Percentiles rank a stretch among this genome's conserved stretches.
Conservation (phyloP, 768 basidiomycete genomes). For the Suillus subaureus region DNA sequence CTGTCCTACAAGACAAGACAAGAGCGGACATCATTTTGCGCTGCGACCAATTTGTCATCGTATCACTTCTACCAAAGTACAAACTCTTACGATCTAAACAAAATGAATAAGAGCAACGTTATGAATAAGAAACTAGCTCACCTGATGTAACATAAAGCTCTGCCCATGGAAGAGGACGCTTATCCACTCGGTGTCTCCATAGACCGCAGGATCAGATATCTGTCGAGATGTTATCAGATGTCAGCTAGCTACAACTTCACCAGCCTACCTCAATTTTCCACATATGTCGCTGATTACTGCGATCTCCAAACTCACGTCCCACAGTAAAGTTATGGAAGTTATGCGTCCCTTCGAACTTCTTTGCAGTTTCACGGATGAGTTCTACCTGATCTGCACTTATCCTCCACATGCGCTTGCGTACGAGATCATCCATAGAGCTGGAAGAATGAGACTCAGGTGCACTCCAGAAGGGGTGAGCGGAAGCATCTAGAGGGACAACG, state of each 20-base stretch:
- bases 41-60: slow-evolving; percentile 42
- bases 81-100: slow-evolving; percentile 32
- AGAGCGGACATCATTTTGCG: slow-evolving; percentile 95
- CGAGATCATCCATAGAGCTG: slow-evolving; percentile 58
- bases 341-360: slow-evolving; percentile 83
- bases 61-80: background rate
- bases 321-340: slow-evolving; percentile 99
- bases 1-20: slow-evolving; percentile 77
- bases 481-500: slow-evolving; percentile 18
- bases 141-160: slow-evolving; percentile 99
- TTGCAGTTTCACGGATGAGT: slow-evolving; percentile 54
- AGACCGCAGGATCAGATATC: slow-evolving; percentile 85
- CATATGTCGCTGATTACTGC: slow-evolving; percentile 85
- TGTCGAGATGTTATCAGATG: slow-evolving; percentile 26
- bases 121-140: slow-evolving; percentile 37
- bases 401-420: slow-evolving; percentile 75
- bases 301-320: slow-evolving; percentile 80
- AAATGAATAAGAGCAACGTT: slow-evolving; percentile 27
- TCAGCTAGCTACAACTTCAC: background rate
- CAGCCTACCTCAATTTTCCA: slow-evolving; percentile 73
- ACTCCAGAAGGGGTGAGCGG: slow-evolving; percentile 66
- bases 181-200: slow-evolving; percentile 94
- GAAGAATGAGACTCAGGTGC: slow-evolving; percentile 36
- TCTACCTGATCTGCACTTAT: slow-evolving; percentile 54
- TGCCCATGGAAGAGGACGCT: slow-evolving; percentile 94